Evolutionary conservation across 805 yeast genomes (phyloP).

Genomic region (Kodamaea sagamina): DNA sequence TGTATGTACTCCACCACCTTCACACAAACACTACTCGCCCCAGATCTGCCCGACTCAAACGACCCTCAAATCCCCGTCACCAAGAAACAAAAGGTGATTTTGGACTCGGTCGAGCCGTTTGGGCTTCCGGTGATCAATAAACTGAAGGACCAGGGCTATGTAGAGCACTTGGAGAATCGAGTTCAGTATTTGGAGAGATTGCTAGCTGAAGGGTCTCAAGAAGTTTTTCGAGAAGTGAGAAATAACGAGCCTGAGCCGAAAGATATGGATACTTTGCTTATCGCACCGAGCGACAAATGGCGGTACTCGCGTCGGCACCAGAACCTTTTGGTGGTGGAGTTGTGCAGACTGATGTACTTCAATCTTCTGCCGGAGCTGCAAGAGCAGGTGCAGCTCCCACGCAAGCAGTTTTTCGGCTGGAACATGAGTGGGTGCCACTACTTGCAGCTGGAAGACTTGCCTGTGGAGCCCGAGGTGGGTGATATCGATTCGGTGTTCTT

Average conservation of each 20-base stretch:
- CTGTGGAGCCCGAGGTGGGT: slow-evolving; percentile 31
- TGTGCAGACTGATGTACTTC: slow-evolving; percentile 37
- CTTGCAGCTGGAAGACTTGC: slow-evolving; percentile 35
- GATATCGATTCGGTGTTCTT: slow-evolving; percentile 20
- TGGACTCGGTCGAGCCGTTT: slow-evolving; percentile 15
- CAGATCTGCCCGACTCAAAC: slow-evolving; percentile 3
- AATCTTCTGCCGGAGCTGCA: slow-evolving; percentile 36
- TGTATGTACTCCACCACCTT: slow-evolving; percentile 30
- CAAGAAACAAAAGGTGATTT: slow-evolving; percentile 18
- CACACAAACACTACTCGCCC: slow-evolving; percentile 3
- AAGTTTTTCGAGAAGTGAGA: slow-evolving; percentile 14
- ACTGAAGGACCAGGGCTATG: slow-evolving; percentile 22
- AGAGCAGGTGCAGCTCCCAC: slow-evolving; percentile 45
- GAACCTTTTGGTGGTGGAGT: slow-evolving; percentile 39
- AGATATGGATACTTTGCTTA: slow-evolving; percentile 20
- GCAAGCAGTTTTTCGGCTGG: slow-evolving; percentile 67
- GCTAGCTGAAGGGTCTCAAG: slow-evolving; percentile 20
- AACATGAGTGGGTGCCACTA: slow-evolving; percentile 62
- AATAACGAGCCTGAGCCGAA: slow-evolving; percentile 24
- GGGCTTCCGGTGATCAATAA: slow-evolving; percentile 24
- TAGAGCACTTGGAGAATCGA: slow-evolving; percentile 40
- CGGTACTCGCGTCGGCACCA: slow-evolving; percentile 50
- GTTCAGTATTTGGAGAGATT: slow-evolving; percentile 41
- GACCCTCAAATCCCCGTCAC: slow-evolving; percentile 6
- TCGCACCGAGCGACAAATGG: slow-evolving; percentile 44